phyloP scores from a whole-genome alignment of 2,329 filamentous ascomycete species.

The Macroventuria anomochaeta region DNA sequence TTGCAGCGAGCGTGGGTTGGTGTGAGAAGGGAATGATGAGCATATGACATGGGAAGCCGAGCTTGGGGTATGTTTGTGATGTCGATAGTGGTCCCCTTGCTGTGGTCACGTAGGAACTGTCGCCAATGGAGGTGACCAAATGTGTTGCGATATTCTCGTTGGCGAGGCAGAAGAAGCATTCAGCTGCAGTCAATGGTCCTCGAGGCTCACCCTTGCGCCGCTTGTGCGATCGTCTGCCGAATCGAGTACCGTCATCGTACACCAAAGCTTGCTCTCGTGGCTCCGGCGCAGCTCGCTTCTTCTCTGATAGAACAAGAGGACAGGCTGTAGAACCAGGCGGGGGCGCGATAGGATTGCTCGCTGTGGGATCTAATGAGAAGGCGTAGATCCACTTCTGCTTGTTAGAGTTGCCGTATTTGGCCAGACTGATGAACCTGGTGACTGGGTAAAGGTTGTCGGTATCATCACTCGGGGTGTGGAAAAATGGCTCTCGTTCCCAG shows the following conservation, averaged over 20 bases:
- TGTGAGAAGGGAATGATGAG: constrained; percentile 91
- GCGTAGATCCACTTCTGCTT: constrained; percentile 86
- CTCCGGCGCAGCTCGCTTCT: constrained; percentile 62
- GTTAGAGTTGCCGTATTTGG: constrained; percentile 73
- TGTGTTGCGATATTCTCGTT: constrained; percentile 85
- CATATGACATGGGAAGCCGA: constrained; percentile 83
- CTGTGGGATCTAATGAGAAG: constrained; percentile 66
- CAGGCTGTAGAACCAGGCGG: constrained; percentile 77
- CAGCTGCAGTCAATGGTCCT: constrained; percentile 62
- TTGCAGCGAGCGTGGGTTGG: constrained; percentile 73
- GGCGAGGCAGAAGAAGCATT: constrained; percentile 95
- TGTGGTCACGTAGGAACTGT: constrained; percentile 86
- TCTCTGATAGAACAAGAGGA: constrained; percentile 66
- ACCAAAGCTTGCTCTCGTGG: constrained; percentile 47
- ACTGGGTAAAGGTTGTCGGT: constrained; percentile 63
- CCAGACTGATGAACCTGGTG: constrained; percentile 91
- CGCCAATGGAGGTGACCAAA: constrained; percentile 87
- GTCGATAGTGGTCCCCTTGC: constrained; percentile 88
- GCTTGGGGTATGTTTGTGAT: constrained; percentile 70
- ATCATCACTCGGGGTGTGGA: constrained; percentile 64
- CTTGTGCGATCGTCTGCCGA: constrained; percentile 50
- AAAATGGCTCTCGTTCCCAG: constrained; percentile 93
- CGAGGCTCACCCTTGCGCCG: constrained; percentile 43
- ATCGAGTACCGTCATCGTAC: constrained; percentile 44
- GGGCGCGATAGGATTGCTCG: constrained; percentile 65